Percentiles rank a stretch among this genome's conserved stretches.
These are phyloP conservation scores for Closterium sp. DNA, from an alignment of 139 green algal genomes.

Conservation along the genomic window DNA sequence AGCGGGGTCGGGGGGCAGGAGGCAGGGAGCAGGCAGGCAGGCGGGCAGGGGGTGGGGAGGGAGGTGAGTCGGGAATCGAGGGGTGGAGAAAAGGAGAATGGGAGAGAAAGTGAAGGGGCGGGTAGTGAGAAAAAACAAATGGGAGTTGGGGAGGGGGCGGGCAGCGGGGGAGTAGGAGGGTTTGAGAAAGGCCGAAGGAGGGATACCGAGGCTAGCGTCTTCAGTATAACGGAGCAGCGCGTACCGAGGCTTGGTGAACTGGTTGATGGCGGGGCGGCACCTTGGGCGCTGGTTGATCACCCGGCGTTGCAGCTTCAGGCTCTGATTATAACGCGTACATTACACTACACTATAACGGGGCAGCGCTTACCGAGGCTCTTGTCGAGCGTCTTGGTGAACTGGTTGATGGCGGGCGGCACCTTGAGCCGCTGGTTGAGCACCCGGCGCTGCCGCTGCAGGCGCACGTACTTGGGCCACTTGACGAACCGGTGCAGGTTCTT, in stretches of 20 bases:
- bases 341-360: too few relatives aligned
- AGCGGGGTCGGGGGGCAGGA: too few relatives aligned
- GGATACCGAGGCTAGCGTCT: background rate
- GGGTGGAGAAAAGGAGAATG: too few relatives aligned
- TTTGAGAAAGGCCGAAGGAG: background rate
- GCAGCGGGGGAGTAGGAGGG: background rate
- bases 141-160: too few relatives aligned
- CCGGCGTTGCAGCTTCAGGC: constrained; percentile 70
- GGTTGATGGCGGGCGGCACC: constrained; percentile 80
- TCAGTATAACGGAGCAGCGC: background rate
- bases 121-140: too few relatives aligned
- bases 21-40: background rate
- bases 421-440: constrained; percentile 81
- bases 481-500: constrained; percentile 94
- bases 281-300: constrained; percentile 97
- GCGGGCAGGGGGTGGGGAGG: too few relatives aligned
- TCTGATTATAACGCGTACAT: constrained; percentile 67
- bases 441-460: constrained; percentile 95
- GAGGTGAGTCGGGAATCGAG: too few relatives aligned
- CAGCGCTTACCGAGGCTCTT: constrained; percentile 81
- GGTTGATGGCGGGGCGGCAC: constrained; percentile 93
- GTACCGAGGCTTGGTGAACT: constrained; percentile 66
- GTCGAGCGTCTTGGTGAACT: constrained; percentile 84
- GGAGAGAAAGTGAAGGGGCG: too few relatives aligned
- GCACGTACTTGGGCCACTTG: constrained; percentile 99